Conservation (phyloP, 1,139 yeast genomes). For the Suhomyces atakaporum region DNA sequence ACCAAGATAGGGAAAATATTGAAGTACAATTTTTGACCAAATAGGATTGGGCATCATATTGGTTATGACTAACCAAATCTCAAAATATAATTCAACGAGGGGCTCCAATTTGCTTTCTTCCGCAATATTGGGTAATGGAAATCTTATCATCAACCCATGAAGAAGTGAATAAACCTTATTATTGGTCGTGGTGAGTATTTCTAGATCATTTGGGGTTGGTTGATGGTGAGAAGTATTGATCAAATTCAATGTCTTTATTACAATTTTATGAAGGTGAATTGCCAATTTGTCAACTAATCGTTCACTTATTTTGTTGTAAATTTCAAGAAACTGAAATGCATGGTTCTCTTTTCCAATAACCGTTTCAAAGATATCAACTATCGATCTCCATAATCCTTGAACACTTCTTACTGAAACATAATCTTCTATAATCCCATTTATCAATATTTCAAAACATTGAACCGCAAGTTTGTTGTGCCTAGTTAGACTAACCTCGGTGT, state of each 20-base stretch:
- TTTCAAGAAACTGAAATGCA: constrained; percentile 11
- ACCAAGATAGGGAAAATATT: constrained; percentile 45
- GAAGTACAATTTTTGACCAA: constrained; percentile 43
- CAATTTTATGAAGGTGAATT: constrained; percentile 5
- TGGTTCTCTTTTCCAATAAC: constrained; percentile 1
- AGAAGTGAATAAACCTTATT: constrained; percentile 6
- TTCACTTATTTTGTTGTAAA: constrained; percentile 9
- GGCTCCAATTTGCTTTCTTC: constrained; percentile 26
- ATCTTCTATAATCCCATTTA: constrained; percentile 9
- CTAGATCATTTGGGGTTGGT: neutral
- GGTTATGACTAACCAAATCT: constrained; percentile 32
- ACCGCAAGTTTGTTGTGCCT: constrained; percentile 23
- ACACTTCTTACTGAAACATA: constrained; percentile 10
- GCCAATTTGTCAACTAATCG: constrained; percentile 7
- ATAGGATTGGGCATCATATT: constrained; percentile 23
- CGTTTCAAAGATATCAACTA: neutral
- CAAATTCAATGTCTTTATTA: constrained; percentile 2
- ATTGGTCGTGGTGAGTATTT: neutral
- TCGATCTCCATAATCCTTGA: constrained; percentile 10
- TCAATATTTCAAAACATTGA: constrained; percentile 21
- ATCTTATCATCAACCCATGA: constrained; percentile 34
- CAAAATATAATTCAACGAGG: constrained; percentile 31
- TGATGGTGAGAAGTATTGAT: neutral
- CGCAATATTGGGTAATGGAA: constrained; percentile 31
- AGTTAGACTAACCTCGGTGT: constrained; percentile 22